Conservation (phyloP, 1,284 basidiomycete species). For the Cryptococcus hybrid region DNA sequence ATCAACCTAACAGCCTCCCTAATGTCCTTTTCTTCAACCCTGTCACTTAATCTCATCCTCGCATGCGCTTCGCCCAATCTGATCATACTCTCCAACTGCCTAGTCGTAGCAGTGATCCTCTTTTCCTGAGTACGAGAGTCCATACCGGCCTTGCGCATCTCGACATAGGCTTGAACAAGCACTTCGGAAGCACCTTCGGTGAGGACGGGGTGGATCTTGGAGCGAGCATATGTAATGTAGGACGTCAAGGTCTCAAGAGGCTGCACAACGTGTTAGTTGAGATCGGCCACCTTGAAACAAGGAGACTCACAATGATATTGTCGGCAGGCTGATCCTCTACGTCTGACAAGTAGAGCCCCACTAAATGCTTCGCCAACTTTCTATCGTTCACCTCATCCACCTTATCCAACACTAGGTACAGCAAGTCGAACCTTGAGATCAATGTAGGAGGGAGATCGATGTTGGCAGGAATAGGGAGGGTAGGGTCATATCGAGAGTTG, state of each 20-base stretch:
- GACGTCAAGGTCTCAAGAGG: constrained; percentile 85
- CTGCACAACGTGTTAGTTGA: constrained; percentile 50
- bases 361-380: constrained; percentile 88
- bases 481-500: constrained; percentile 90
- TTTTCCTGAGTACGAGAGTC: constrained; percentile 85
- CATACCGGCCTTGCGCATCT: constrained; percentile 86
- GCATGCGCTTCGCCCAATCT: constrained; percentile 97
- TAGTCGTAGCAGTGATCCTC: constrained; percentile 95
- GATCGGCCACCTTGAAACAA: not conserved
- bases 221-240: constrained; percentile 90
- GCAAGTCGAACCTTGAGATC: constrained; percentile 94
- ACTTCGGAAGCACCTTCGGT: constrained; percentile 81
- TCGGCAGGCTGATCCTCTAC: constrained; percentile 64
- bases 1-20: constrained; percentile 88
- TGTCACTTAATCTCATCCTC: constrained; percentile 84
- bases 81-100: constrained; percentile 97
- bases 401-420: constrained; percentile 97
- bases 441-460: constrained; percentile 96
- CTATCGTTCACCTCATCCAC: constrained; percentile 88
- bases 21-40: constrained; percentile 84
- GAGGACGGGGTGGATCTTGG: constrained; percentile 84
- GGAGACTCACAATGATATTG: constrained; percentile 70
- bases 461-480: constrained; percentile 76
- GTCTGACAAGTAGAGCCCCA: constrained; percentile 92
- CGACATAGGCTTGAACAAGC: constrained; percentile 86